Evolutionary conservation across 345 rosid genomes (phyloP), one percentile per base, ranked within the genome.

Genomic region (Ceriops zippeliana): DNA sequence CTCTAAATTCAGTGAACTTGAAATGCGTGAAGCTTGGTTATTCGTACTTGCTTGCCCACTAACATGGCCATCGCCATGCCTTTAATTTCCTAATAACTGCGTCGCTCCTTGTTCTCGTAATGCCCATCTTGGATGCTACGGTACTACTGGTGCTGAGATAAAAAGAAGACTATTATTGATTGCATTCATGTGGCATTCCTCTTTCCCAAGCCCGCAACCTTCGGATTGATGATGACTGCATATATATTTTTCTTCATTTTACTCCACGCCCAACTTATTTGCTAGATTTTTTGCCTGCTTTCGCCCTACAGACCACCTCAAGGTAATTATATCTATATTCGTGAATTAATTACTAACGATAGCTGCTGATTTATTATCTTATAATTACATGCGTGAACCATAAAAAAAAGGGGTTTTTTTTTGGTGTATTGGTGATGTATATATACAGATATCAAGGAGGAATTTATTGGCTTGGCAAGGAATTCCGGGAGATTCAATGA

Each of bases 11-110:
- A 4, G 87, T 85, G 42, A 85, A 90, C 77, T 52, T 88, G 67
- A 88, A 81, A 65, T 85, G 86, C 56, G 86, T 90, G 22, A 84
- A 67, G 75, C 88, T 85, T 26, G 96, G 90, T 0, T 88, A 82
- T 74, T 76, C 81, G 20, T 86, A 86, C 75, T 85, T 90, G 65
- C 80, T 88, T 27, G 61, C 76, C 15, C 15, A 38, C 0, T 4
- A 17, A 13, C 49, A 42, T 42, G 49, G 49, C 49, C 49, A 42
- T 15, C 5, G 49, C n/a, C 80, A 80, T 28, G 70, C 78, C 28
- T 60, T 83, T 35, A 85, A 79, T 60, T 64, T 80, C 61, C 30
- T 83, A 6, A 63, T 63, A 56, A 76, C 83, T 24, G 59, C 28
- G 22, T 8, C 59, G 0, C 59, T 56, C 11, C 83, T 86, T 4